These are phyloP conservation scores for Exophiala alcalophila DNA, from an alignment of 2,329 filamentous ascomycete genomes.

Conservation along the genomic window DNA sequence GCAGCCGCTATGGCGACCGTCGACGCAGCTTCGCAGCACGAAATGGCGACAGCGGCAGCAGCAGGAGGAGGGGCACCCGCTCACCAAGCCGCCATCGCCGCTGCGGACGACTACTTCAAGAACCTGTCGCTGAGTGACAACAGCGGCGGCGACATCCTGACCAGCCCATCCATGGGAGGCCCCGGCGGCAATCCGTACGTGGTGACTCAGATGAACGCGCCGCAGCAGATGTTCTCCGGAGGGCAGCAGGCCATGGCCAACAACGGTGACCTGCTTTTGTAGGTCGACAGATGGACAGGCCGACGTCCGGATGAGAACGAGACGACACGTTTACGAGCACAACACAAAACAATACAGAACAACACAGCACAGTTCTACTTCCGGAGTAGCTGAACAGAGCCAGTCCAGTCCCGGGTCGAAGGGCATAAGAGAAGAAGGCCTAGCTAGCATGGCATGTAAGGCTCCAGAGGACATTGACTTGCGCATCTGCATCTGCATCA, in stretches of 20 bases:
- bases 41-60: constrained; percentile 32
- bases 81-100: constrained; percentile 70
- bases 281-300: too few species aligned
- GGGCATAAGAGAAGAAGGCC: too few species aligned
- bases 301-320: too few species aligned
- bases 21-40: constrained; percentile 23
- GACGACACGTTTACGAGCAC: too few species aligned
- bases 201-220: constrained; percentile 78
- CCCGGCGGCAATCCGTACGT: constrained; percentile 54
- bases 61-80: constrained; percentile 33
- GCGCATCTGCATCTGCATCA: too few species aligned
- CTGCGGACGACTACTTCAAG: constrained; percentile 87
- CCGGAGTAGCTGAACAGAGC: too few species aligned
- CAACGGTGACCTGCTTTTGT: constrained; percentile 27
- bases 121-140: constrained; percentile 66
- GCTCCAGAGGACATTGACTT: too few species aligned
- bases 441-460: too few species aligned
- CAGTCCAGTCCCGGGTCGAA: too few species aligned
- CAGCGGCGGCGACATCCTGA: constrained; percentile 56
- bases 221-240: constrained; percentile 72
- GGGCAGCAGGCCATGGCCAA: constrained; percentile 60
- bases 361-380: too few species aligned
- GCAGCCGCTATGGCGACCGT: constrained; percentile 21
- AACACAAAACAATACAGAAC: too few species aligned
- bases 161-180: constrained; percentile 28